These are phyloP conservation scores for Magnaporthales sp. DNA, from an alignment of 2,329 filamentous ascomycete species.

Conservation along the genomic window DNA sequence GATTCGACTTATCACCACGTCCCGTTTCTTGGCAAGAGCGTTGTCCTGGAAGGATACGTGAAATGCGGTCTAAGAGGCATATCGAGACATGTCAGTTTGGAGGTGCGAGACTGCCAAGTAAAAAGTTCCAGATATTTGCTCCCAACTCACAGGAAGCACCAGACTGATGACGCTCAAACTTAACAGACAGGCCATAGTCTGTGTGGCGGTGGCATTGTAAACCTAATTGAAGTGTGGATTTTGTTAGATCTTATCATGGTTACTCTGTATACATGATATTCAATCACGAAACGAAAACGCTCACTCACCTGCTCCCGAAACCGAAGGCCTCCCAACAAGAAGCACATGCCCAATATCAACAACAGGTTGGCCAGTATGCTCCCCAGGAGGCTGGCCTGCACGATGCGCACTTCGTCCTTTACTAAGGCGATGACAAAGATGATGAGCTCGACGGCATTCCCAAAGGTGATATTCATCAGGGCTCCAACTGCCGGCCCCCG, in stretches of 20 bases:
- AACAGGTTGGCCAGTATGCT: conserved; percentile 72
- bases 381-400: conserved; percentile 67
- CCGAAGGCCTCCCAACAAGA: conserved; percentile 59
- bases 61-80: conserved; percentile 63
- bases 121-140: background rate
- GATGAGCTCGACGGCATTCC: conserved; percentile 85
- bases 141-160: conserved; percentile 60
- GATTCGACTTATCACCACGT: conserved; percentile 78
- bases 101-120: too few relatives aligned
- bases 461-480: conserved; percentile 83
- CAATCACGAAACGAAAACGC: conserved; percentile 7
- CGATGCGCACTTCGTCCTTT: conserved; percentile 68
- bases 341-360: conserved; percentile 67
- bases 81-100: background rate
- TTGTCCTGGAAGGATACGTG: conserved; percentile 72
- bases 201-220: conserved; percentile 90
- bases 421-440: conserved; percentile 77
- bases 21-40: conserved; percentile 55
- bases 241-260: background rate
- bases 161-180: conserved; percentile 87
- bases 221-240: conserved; percentile 41
- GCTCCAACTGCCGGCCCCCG: conserved; percentile 83
- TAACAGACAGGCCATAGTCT: conserved; percentile 90
- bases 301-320: conserved; percentile 49
- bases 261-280: background rate